A percentile compares a stretch with the other conserved stretches of the same genome.
These are phyloP conservation scores for Cladosporium oxysporum DNA, from an alignment of 2,329 filamentous ascomycete species.

Conservation along the genomic window DNA sequence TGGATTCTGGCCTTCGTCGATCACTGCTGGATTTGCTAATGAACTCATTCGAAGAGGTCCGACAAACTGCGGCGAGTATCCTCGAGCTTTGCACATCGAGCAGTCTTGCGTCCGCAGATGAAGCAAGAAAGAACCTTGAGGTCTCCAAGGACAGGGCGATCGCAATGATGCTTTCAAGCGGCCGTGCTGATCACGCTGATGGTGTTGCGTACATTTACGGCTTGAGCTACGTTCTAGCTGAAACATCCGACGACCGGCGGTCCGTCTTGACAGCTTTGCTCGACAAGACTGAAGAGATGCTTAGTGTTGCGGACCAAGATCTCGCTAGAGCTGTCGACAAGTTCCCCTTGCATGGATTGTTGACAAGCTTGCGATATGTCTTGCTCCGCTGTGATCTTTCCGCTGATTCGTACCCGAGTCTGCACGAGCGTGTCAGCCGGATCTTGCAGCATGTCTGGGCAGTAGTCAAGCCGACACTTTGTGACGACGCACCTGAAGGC, in stretches of 20 bases:
- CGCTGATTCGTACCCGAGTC: slow-evolving; percentile 48
- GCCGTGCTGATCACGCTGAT: slow-evolving; percentile 88
- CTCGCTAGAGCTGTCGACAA: slow-evolving; percentile 61
- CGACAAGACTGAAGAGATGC: slow-evolving; percentile 63
- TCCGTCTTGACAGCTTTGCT: slow-evolving; percentile 28
- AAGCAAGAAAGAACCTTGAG: neutral
- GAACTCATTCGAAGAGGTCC: slow-evolving; percentile 91
- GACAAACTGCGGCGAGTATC: slow-evolving; percentile 53
- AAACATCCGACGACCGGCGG: neutral
- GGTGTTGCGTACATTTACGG: slow-evolving; percentile 78
- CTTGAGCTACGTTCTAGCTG: slow-evolving; percentile 58
- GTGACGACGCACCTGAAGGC: slow-evolving; percentile 92
- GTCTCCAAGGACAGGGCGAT: slow-evolving; percentile 43
- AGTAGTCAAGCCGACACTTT: slow-evolving; percentile 74
- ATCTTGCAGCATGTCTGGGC: slow-evolving; percentile 69
- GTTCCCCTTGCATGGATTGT: slow-evolving; percentile 47
- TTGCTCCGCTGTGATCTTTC: slow-evolving; percentile 12
- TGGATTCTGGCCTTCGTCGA: slow-evolving; percentile 52
- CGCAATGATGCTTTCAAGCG: slow-evolving; percentile 65
- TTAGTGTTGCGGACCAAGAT: slow-evolving; percentile 63
- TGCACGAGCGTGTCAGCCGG: slow-evolving; percentile 39
- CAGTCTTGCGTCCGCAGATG: neutral
- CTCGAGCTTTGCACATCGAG: slow-evolving; percentile 28
- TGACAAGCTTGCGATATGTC: slow-evolving; percentile 38
- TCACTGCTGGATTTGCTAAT: slow-evolving; percentile 76